Conservation (phyloP, 2,329 filamentous ascomycete species). For the Arthrobotrys entomopaga region DNA sequence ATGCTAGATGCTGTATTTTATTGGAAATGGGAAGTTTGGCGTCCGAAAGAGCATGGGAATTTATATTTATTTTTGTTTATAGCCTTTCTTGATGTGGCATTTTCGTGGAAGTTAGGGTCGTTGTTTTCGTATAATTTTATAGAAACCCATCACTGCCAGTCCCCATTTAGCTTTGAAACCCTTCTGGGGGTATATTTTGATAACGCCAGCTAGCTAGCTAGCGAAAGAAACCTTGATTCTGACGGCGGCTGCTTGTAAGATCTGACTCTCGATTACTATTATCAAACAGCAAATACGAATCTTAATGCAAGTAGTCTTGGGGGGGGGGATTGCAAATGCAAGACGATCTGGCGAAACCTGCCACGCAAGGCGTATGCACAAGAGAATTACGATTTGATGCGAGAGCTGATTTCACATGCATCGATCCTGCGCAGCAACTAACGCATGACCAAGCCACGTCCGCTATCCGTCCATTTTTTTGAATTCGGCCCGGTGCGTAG, state of each 20-base stretch:
- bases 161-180: too few relatives aligned
- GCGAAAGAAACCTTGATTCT: neutral
- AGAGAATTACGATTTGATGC: constrained; percentile 10
- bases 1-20: constrained; percentile 34
- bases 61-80: constrained; percentile 14
- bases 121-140: too few relatives aligned
- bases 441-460: constrained; percentile 33
- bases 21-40: constrained; percentile 42
- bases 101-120: constrained; percentile 34
- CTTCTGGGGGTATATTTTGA: neutral
- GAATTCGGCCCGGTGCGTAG: constrained; percentile 20
- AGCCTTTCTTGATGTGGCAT: constrained; percentile 28
- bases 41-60: constrained; percentile 51
- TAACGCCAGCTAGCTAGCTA: neutral
- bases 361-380: constrained; percentile 11
- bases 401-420: too few relatives aligned
- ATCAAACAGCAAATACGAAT: constrained; percentile 8
- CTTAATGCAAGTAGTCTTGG: neutral
- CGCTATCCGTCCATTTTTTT: neutral
- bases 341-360: too few relatives aligned
- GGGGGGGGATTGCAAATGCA: neutral
- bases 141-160: too few relatives aligned
- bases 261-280: constrained; percentile 1
- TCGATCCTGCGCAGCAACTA: too few relatives aligned
- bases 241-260: constrained; percentile 7